These are phyloP conservation scores for Oryza brachyantha DNA, from an alignment of 176 grass and related monocot species.

Conservation along the genomic window DNA sequence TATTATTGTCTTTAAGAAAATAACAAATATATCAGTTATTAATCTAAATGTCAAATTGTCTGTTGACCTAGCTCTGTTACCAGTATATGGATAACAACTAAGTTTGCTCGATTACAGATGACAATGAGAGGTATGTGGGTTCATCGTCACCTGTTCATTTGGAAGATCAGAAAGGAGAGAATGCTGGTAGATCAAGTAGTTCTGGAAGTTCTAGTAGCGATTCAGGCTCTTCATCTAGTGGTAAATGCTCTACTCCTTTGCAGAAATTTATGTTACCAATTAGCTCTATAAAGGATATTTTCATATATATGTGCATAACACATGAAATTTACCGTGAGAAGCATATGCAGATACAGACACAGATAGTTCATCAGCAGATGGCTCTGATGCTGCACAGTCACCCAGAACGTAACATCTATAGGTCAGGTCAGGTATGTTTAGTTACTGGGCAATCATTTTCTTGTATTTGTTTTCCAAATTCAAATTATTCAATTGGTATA, in stretches of 20 bases:
- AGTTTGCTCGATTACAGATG: slow-evolving; percentile 37
- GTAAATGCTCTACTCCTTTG: slow-evolving; percentile 38
- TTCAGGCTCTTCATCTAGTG: slow-evolving; percentile 69
- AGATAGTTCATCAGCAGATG: slow-evolving; percentile 80
- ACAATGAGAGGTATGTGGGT: slow-evolving; percentile 57
- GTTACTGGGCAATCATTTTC: not conserved
- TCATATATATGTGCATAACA: slow-evolving; percentile 1
- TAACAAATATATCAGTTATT: not conserved
- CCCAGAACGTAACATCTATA: slow-evolving; percentile 59
- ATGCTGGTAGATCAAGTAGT: slow-evolving; percentile 63
- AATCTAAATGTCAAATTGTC: slow-evolving; percentile 15
- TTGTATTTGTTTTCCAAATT: not conserved
- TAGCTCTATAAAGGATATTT: not conserved
- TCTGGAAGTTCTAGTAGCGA: slow-evolving; percentile 77
- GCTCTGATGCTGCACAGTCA: slow-evolving; percentile 64
- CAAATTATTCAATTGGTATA: not conserved
- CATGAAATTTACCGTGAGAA: slow-evolving; percentile 36
- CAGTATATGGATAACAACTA: slow-evolving; percentile 20
- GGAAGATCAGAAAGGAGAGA: slow-evolving; percentile 52
- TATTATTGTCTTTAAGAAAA: slow-evolving; percentile 1
- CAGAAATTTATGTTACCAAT: not conserved
- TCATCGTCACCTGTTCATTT: slow-evolving; percentile 50
- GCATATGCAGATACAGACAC: slow-evolving; percentile 67
- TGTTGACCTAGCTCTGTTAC: slow-evolving; percentile 1
- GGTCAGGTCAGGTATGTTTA: slow-evolving; percentile 59